Evolutionary conservation across 75 land plant genomes (phyloP).

Genomic region (Isoetes taiwanensis): DNA sequence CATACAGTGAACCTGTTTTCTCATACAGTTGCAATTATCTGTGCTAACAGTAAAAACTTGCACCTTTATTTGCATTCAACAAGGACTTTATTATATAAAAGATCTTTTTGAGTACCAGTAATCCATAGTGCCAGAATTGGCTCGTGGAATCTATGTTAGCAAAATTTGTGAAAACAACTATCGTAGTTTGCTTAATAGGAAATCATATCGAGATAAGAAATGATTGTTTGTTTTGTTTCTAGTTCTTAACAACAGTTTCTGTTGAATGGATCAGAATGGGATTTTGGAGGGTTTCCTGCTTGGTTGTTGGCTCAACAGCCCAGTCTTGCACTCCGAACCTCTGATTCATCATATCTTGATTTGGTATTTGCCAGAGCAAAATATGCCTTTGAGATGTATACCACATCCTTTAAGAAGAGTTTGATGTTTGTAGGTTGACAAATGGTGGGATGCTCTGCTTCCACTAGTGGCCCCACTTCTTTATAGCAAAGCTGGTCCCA

Average conservation of each 20-base stretch:
- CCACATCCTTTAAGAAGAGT: neutral
- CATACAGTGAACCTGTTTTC: too few relatives aligned
- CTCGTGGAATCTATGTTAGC: too few relatives aligned
- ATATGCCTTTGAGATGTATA: neutral
- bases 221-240: neutral
- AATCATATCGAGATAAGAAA: too few relatives aligned
- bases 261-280: conserved; percentile 90
- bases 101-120: too few relatives aligned
- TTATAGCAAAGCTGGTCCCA: conserved; percentile 70
- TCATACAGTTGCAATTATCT: too few relatives aligned
- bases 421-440: conserved; percentile 46
- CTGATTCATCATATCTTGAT: conserved; percentile 47
- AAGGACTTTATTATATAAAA: too few relatives aligned
- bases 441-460: conserved; percentile 77
- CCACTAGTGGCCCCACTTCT: conserved; percentile 58
- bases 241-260: neutral
- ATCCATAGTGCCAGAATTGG: too few relatives aligned
- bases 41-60: too few relatives aligned
- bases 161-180: too few relatives aligned
- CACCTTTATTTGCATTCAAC: too few relatives aligned
- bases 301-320: conserved; percentile 70
- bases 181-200: too few relatives aligned
- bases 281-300: conserved; percentile 85
- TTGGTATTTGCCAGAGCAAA: conserved; percentile 24
- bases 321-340: conserved; percentile 55